These are phyloP conservation scores for Backusella liffmaniae DNA, from an alignment of 192 early-diverging fungal species.

Conservation along the genomic window DNA sequence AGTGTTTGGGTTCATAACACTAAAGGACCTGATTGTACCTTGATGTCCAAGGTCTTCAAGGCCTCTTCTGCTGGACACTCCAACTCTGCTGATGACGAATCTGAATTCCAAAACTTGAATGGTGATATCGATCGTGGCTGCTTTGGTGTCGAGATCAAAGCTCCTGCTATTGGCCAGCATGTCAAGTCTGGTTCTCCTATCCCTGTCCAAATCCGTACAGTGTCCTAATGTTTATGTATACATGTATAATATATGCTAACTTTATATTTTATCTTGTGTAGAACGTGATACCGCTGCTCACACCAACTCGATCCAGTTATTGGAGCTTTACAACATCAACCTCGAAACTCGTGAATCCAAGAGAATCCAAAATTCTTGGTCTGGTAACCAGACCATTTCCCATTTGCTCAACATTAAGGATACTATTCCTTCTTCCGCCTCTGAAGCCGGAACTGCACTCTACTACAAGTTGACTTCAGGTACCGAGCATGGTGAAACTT, in stretches of 20 bases:
- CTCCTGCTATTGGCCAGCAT: conserved; percentile 17
- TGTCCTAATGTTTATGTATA: neutral
- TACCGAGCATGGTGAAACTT: conserved; percentile 32
- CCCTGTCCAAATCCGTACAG: conserved; percentile 21
- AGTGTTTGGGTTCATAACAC: conserved; percentile 34
- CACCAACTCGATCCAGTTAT: conserved; percentile 16
- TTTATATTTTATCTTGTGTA: neutral
- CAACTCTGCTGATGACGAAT: conserved; percentile 23
- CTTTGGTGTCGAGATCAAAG: conserved; percentile 27
- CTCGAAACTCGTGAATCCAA: conserved; percentile 18
- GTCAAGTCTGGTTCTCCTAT: neutral
- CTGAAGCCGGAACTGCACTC: conserved; percentile 11
- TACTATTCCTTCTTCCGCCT: conserved; percentile 16
- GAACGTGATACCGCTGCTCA: conserved; percentile 37
- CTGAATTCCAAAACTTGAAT: conserved; percentile 14
- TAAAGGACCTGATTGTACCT: conserved; percentile 33
- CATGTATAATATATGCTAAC: neutral
- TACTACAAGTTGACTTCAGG: conserved; percentile 30
- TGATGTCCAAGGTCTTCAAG: conserved; percentile 39
- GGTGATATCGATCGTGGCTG: conserved; percentile 33
- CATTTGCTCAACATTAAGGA: conserved; percentile 35
- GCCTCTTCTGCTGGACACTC: conserved; percentile 17
- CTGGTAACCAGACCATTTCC: conserved; percentile 24
- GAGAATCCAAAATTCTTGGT: conserved; percentile 25
- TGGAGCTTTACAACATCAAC: conserved; percentile 27